Base-by-base conservation (phyloP, 495 filamentous ascomycete species). In the Hypoxylon lienhwacheense region DNA sequence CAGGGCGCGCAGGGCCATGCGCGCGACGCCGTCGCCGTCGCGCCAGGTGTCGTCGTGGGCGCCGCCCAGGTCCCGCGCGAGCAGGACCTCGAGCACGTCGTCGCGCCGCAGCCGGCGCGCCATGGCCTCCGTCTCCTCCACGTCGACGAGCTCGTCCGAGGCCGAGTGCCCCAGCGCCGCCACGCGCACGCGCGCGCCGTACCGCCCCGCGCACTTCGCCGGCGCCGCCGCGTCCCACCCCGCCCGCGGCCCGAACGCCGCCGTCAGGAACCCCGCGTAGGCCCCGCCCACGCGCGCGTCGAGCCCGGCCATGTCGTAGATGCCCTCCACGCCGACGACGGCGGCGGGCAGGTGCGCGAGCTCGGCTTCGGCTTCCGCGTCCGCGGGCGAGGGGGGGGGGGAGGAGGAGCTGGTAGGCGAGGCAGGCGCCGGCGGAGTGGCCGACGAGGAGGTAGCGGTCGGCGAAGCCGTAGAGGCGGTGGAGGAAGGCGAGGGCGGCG, bases 361-460 rank as follows among this genome's bases (percentile, higher is more conserved):
- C 25, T 7, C n/a, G 25, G 11, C 15, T 12, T 31, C 15, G 7
- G 26, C 16, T 1, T 14, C 19, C 8, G 32, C 16, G 4, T 15
- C 25, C 15, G 25, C 41, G 0, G 12, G 7, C 4, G 12, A 21
- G 11, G 5, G 22, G 0, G 26, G 22, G 10, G 47, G n/a, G 22
- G 41, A 11, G 68, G 7, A 83, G 76, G 1, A 81, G 58, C 69
- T 93, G 88, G 55, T 89, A 83, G 0, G 83, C 83, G 8, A 96
- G 67, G 0, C 84, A 85, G 0, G 80, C 90, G 8, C 91, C 91
- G 32, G 83, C 86, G 31, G 81, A 86, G 66, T 96, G 90, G 0
- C 91, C 91, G 1, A 82, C 73, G 0, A 96, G 77, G 5, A 92
- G 64, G 60, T 87, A 89, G 19, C 64, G 34, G 3, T 66, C 46